phyloP scores from a whole-genome alignment of 768 basidiomycete genomes.

The Sarcodon aspratus region DNA sequence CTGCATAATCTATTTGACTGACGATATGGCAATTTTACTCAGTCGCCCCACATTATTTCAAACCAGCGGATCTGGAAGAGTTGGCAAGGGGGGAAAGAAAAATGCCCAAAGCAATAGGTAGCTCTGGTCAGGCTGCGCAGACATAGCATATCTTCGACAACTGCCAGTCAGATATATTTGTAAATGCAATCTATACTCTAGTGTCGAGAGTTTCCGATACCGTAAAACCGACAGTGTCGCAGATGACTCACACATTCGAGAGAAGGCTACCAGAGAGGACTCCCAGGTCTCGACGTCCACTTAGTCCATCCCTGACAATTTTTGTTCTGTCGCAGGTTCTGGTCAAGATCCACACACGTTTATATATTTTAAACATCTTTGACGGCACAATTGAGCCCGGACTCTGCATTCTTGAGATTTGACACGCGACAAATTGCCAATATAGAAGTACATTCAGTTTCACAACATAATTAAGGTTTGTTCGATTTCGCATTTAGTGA shows the following conservation, averaged over 20 bases:
- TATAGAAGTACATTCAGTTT: too few species aligned
- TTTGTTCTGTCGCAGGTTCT: too few species aligned
- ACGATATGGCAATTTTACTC: conserved; percentile 4
- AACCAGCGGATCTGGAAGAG: conserved; percentile 71
- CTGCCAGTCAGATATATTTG: neutral
- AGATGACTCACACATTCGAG: too few species aligned
- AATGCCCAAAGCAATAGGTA: conserved; percentile 76
- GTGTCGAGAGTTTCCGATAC: neutral
- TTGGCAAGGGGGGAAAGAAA: conserved; percentile 77
- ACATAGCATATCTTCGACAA: neutral
- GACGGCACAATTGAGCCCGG: too few species aligned
- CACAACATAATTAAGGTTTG: too few species aligned
- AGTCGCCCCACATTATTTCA: conserved; percentile 98
- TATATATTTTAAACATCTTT: too few species aligned
- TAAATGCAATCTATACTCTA: neutral
- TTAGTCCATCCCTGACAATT: neutral
- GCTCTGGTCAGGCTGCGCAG: conserved; percentile 9
- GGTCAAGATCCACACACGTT: too few species aligned
- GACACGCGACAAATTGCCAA: too few species aligned
- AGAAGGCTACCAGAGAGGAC: too few species aligned
- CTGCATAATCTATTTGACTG: neutral
- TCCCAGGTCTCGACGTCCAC: neutral
- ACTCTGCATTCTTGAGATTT: too few species aligned
- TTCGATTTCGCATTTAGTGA: too few species aligned
- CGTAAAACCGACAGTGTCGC: neutral